Conservation (phyloP, 2,329 filamentous ascomycete species). For the Aspergillus jensenii region DNA sequence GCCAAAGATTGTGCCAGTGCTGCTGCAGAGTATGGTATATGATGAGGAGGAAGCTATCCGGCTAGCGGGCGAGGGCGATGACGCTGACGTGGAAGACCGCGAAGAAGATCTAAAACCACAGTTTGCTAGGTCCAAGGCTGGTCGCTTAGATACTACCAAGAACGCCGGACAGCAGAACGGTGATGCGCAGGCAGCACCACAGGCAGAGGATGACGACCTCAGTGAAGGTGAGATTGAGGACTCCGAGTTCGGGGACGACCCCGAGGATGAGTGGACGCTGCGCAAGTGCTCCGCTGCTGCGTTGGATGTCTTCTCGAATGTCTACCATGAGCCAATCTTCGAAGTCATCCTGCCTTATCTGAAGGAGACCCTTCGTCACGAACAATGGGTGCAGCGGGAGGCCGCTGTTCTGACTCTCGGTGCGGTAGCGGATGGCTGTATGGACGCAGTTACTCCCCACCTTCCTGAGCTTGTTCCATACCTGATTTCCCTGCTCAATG, state of each 20-base stretch:
- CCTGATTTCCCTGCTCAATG: constrained; percentile 79
- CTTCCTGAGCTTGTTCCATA: constrained; percentile 88
- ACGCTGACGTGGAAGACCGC: constrained; percentile 88
- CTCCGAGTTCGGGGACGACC: constrained; percentile 70
- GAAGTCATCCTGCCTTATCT: constrained; percentile 89
- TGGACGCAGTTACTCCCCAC: constrained; percentile 84
- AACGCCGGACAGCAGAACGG: constrained; percentile 39
- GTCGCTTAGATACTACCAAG: constrained; percentile 58
- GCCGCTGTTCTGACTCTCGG: constrained; percentile 92
- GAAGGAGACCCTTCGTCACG: constrained; percentile 81
- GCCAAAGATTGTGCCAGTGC: constrained; percentile 79
- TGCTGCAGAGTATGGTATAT: constrained; percentile 95
- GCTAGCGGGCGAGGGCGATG: constrained; percentile 79
- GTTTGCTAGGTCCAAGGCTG: constrained; percentile 72
- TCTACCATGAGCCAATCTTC: constrained; percentile 87
- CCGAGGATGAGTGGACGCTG: constrained; percentile 91
- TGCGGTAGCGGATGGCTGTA: constrained; percentile 91
- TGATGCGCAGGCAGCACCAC: constrained; percentile 51
- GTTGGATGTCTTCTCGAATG: constrained; percentile 86
- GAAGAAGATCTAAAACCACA: constrained; percentile 88
- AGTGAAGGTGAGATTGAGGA: constrained; percentile 85
- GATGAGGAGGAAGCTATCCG: constrained; percentile 88
- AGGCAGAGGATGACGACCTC: constrained; percentile 67
- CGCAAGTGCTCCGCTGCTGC: constrained; percentile 96
- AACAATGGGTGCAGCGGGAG: constrained; percentile 89